Percentiles rank a stretch among this genome's conserved stretches.
Conservation (phyloP, 2,329 filamentous ascomycete genomes). For the Fusarium avenaceum region DNA sequence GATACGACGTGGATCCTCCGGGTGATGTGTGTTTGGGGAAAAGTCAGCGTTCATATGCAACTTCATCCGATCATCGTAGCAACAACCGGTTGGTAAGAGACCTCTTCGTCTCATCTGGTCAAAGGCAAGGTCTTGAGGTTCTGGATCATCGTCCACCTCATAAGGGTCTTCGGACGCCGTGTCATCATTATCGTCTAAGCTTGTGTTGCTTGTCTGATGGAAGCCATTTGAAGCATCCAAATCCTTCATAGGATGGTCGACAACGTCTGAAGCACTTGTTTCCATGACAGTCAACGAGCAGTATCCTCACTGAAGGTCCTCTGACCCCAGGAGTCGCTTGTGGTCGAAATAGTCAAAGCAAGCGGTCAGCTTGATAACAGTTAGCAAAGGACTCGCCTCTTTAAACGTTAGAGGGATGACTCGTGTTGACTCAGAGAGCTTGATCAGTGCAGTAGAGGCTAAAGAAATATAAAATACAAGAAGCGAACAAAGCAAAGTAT, state of each 20-base stretch:
- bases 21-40: slow-evolving; percentile 82
- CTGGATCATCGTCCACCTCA: slow-evolving; percentile 54
- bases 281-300: slow-evolving; percentile 23
- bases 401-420: slow-evolving; percentile 10
- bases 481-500: slow-evolving; percentile 2
- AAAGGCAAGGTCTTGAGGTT: slow-evolving; percentile 55
- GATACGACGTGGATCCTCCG: slow-evolving; percentile 93
- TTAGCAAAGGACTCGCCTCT: slow-evolving; percentile 10
- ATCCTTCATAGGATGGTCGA: slow-evolving; percentile 61
- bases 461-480: neutral
- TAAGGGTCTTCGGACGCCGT: slow-evolving; percentile 54
- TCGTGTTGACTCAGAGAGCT: neutral
- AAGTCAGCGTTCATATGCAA: slow-evolving; percentile 90
- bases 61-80: slow-evolving; percentile 96
- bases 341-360: slow-evolving; percentile 11
- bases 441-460: neutral
- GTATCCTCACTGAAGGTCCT: slow-evolving; percentile 34
- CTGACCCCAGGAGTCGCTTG: slow-evolving; percentile 37
- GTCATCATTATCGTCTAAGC: slow-evolving; percentile 51
- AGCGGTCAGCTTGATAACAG: neutral
- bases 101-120: slow-evolving; percentile 60
- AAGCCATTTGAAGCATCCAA: slow-evolving; percentile 51
- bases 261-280: slow-evolving; percentile 57
- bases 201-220: slow-evolving; percentile 32
- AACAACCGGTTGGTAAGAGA: slow-evolving; percentile 78